phyloP scores from a whole-genome alignment of 2,329 filamentous ascomycete genomes.

The Fusarium floridanum region DNA sequence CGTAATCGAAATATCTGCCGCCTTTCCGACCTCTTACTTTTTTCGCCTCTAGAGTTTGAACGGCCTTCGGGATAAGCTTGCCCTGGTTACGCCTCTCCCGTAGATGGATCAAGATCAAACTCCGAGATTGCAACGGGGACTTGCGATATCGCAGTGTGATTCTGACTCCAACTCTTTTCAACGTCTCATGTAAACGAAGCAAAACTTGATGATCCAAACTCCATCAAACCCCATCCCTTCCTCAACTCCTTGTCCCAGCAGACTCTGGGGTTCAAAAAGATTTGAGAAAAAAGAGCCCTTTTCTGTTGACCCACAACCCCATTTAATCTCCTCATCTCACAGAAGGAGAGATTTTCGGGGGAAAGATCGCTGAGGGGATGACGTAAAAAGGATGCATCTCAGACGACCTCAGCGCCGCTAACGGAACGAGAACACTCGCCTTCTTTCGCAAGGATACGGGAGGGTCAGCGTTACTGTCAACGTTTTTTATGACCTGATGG shows the following conservation, averaged over 20 bases:
- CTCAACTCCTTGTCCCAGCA: background rate
- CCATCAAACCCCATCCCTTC: background rate
- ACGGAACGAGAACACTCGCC: background rate
- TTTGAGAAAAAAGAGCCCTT: background rate
- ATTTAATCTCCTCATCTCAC: constrained; percentile 3
- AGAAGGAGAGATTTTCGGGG: constrained; percentile 11
- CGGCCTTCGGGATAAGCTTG: background rate
- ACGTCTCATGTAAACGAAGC: background rate
- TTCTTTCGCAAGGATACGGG: background rate
- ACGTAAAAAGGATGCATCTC: constrained; percentile 31
- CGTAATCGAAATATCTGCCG: constrained; percentile 32
- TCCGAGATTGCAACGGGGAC: background rate
- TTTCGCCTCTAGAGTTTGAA: constrained; percentile 3
- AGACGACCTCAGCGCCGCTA: constrained; percentile 2
- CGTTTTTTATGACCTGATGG: constrained; percentile 36
- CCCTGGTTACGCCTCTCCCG: background rate
- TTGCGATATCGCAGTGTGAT: background rate
- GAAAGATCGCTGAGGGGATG: constrained; percentile 38
- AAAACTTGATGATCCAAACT: background rate
- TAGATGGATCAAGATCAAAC: background rate
- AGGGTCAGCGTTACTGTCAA: constrained; percentile 2
- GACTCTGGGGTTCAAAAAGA: background rate
- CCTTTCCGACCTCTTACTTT: background rate
- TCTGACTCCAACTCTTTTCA: background rate
- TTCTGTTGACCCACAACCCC: background rate